Conservation (phyloP, 2,329 filamentous ascomycete genomes). For the Xenoacremonium recifei region DNA sequence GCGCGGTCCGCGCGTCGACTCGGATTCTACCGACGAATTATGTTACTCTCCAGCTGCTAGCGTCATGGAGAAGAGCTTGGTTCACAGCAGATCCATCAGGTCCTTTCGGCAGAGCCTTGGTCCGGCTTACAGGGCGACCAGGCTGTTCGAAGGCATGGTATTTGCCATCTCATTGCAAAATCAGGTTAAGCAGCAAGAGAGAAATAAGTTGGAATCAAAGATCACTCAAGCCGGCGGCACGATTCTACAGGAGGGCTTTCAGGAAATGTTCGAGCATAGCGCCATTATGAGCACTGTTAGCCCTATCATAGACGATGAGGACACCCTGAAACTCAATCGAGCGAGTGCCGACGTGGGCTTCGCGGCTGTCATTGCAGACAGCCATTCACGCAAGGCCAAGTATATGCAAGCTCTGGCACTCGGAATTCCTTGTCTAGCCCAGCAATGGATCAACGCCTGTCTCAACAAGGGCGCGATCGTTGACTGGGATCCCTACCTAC, state of each 20-base stretch:
- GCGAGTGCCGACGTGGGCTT: conserved; percentile 64
- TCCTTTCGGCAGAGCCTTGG: conserved; percentile 27
- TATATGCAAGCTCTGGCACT: conserved; percentile 94
- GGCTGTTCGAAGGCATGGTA: conserved; percentile 75
- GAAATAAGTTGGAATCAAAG: conserved; percentile 50
- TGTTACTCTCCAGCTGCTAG: conserved; percentile 37
- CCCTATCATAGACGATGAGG: conserved; percentile 29
- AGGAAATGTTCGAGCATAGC: conserved; percentile 68
- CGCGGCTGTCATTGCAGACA: conserved; percentile 80
- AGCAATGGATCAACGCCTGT: conserved; percentile 78
- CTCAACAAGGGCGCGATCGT: conserved; percentile 59
- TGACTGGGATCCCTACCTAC: conserved; percentile 77
- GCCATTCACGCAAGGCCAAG: conserved; percentile 82
- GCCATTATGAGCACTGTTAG: conserved; percentile 33
- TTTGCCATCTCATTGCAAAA: conserved; percentile 78
- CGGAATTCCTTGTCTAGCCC: conserved; percentile 80
- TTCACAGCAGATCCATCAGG: conserved; percentile 25
- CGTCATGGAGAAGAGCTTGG: conserved; percentile 37
- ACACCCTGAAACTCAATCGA: conserved; percentile 51
- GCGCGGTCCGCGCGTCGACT: conserved; percentile 31
- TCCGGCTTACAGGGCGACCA: conserved; percentile 22
- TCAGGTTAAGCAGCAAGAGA: conserved; percentile 39
- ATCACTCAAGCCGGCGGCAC: conserved; percentile 72
- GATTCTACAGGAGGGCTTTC: conserved; percentile 73
- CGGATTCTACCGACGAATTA: conserved; percentile 49